Conservation (phyloP, 768 basidiomycete species). For the Melanogaster broomeanus region DNA sequence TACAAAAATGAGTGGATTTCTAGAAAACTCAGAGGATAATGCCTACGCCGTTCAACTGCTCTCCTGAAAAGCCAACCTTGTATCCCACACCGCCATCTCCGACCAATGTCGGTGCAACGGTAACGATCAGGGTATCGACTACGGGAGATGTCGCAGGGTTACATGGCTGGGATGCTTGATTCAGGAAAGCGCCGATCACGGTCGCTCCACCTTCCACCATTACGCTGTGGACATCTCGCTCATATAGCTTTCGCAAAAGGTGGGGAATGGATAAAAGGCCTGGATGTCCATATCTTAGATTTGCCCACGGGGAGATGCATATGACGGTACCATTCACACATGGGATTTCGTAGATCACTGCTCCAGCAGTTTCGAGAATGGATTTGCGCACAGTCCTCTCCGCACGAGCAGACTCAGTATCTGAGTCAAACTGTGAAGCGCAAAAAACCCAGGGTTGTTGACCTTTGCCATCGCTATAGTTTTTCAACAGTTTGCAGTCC, state of each 20-base stretch:
- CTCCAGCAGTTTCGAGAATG: constrained; percentile 66
- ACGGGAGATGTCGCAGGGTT: constrained; percentile 22
- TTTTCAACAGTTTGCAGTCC: constrained; percentile 69
- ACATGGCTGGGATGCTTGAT: constrained; percentile 9
- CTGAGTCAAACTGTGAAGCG: constrained; percentile 19
- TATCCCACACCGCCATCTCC: constrained; percentile 73
- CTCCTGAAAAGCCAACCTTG: constrained; percentile 19
- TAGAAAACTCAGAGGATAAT: neutral
- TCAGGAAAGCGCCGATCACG: constrained; percentile 62
- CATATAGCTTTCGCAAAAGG: constrained; percentile 54
- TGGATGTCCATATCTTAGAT: constrained; percentile 12
- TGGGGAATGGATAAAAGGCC: constrained; percentile 45
- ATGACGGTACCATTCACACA: constrained; percentile 37
- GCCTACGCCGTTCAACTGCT: constrained; percentile 20
- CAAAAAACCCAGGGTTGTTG: constrained; percentile 76
- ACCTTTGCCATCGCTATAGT: constrained; percentile 59
- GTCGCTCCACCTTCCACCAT: constrained; percentile 97
- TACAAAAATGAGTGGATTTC: neutral
- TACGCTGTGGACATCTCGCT: constrained; percentile 63
- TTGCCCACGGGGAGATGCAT: neutral
- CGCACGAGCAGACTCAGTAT: neutral
- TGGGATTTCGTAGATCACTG: constrained; percentile 56
- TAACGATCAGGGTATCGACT: constrained; percentile 79
- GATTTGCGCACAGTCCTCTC: constrained; percentile 36
- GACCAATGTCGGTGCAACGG: constrained; percentile 84